Evolutionary conservation across 225 moss, liverwort and hornwort genomes (phyloP), one percentile per base, ranked within the genome.

Genomic region (Pleurozium schreberi): DNA sequence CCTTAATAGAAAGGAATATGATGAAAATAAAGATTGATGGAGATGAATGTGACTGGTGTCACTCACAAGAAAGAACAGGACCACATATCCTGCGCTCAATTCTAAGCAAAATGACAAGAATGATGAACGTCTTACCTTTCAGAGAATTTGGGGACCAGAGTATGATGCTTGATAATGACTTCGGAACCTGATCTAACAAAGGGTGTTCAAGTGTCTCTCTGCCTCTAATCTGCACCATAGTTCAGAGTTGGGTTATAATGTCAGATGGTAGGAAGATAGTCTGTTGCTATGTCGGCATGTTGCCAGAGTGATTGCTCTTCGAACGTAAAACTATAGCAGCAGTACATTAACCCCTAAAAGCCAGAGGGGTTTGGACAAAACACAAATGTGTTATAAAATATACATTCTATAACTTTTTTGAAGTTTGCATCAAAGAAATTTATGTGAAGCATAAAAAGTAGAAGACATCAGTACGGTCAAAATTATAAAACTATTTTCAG

Each of bases 171-270:
- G 96, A 95, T 77, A 97, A 87, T 18, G 91, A 92, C 65, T 92
- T 92, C 81, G 92, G 93, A 89, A 99, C 85, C 68, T 87, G 90
- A 66, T 61, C 87, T 88, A 96, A 92, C 61, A 93, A 82, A 71
- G 95, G 92, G 60, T 97, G 96, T 60, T 92, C 92, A n/a, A 96
- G 91, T 53, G 92, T 85, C 88, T 96, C 95, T 90, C 86, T 93
- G 62, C 94, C 94, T 91, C 97, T 92, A 87, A 96, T 93, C 98
- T 98, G 95, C 90, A 94, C 71, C 85, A 90, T 43, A 65, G n/a
- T 80, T 84, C 80, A 84, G 45, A 84, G 23, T 40, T 87, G 47
- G 68, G 75, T 75, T 33, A 86, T 23, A 60, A 77, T n/a, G 76
- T 61, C 88, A 86, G 86, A 62, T 73, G 52, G 53, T 83, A 74